Evolutionary conservation across 441 rosid genomes (phyloP).

Genomic region (Adansonia madagascariensis): DNA sequence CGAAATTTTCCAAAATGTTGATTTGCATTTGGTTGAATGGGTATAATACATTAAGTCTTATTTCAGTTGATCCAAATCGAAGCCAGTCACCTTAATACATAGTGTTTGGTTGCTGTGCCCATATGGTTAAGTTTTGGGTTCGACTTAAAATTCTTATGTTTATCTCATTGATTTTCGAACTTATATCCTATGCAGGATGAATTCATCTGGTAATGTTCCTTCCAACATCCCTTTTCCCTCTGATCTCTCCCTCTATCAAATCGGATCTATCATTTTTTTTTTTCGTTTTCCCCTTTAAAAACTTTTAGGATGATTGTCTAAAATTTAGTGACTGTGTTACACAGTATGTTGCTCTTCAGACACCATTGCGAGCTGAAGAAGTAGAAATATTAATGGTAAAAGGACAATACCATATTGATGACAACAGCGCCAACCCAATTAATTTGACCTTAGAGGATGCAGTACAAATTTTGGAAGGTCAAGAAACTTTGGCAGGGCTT

Average conservation of each 20-base stretch:
- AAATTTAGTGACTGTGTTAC: conserved; percentile 20
- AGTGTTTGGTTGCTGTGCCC: not conserved
- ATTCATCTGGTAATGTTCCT: conserved; percentile 3
- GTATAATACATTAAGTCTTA: conserved; percentile 10
- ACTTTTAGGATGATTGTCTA: conserved; percentile 23
- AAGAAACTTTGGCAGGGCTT: conserved; percentile 55
- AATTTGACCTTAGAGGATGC: conserved; percentile 34
- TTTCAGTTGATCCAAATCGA: not conserved
- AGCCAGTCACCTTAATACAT: not conserved
- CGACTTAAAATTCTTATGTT: conserved; percentile 19
- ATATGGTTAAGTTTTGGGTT: conserved; percentile 12
- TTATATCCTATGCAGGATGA: not conserved
- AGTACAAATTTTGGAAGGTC: conserved; percentile 49
- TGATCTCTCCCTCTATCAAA: conserved; percentile 14
- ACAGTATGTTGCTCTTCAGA: conserved; percentile 61
- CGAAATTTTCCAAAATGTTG: not conserved
- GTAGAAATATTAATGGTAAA: conserved; percentile 51
- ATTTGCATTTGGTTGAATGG: conserved; percentile 11
- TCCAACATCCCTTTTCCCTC: not conserved
- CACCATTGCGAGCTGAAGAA: conserved; percentile 53
- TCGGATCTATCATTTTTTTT: not conserved
- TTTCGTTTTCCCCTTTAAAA: not conserved
- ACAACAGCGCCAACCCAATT: conserved; percentile 27
- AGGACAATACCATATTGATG: conserved; percentile 30
- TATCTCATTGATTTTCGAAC: conserved; percentile 4